Percentiles rank a stretch among this genome's conserved stretches.
Conservation (phyloP, 768 basidiomycete genomes). For the Fibroporia radiculosa region DNA sequence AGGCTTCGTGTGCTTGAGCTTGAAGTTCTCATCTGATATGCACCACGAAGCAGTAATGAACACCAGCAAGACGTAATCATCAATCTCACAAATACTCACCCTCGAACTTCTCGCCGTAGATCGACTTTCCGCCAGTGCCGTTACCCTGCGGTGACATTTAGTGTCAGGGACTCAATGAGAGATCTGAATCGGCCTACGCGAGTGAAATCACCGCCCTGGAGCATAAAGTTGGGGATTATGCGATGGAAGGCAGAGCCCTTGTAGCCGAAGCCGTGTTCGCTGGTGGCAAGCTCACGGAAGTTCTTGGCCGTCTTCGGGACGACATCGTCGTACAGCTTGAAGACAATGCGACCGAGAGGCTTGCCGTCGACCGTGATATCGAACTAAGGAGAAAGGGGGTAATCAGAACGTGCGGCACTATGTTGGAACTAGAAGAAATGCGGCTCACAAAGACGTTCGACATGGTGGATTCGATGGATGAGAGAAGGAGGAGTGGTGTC, state of each 20-base stretch:
- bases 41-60: not conserved
- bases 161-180: not conserved
- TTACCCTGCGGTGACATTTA: constrained; percentile 22
- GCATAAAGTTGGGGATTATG: constrained; percentile 75
- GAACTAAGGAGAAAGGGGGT: constrained; percentile 38
- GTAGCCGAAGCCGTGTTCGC: constrained; percentile 71
- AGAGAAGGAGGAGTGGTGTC: constrained; percentile 12
- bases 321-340: constrained; percentile 79
- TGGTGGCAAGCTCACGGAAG: constrained; percentile 86
- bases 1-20: constrained; percentile 51
- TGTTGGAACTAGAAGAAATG: no score
- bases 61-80: not conserved
- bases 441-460: constrained; percentile 33
- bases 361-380: constrained; percentile 45
- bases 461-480: constrained; percentile 18
- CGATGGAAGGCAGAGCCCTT: constrained; percentile 69
- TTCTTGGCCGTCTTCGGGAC: constrained; percentile 72
- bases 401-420: no score
- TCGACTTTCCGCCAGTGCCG: constrained; percentile 47
- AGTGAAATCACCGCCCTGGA: constrained; percentile 87
- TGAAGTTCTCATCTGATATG: constrained; percentile 58
- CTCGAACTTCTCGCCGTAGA: constrained; percentile 43
- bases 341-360: constrained; percentile 52
- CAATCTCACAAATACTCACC: constrained; percentile 25
- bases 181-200: constrained; percentile 8